Base-by-base conservation (phyloP, 352 stramenopile species). In the Pythium aristosporum region DNA sequence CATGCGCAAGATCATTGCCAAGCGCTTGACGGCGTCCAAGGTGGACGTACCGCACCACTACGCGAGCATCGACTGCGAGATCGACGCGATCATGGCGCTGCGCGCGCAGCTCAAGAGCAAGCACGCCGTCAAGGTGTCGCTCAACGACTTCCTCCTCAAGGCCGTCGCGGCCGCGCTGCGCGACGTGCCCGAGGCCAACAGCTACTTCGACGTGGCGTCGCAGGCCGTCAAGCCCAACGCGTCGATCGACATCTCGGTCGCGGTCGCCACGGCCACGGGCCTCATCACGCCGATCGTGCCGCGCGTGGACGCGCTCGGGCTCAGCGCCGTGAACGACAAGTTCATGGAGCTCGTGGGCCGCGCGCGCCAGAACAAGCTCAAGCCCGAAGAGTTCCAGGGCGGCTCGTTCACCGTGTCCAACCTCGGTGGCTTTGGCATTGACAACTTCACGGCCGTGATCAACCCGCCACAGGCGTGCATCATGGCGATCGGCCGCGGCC, bases 81-180 rank as follows among this genome's bases (percentile, higher is more conserved):
- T 99, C 61, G 97, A 97, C 76, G 72, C 34, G 61, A 85, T 97
- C 55, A 82, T 95, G 64, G 74, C 69, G 65, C 74, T 99, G 47
- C 94, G 98, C 56, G 97, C 98, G 75, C 58, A 89, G 56, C 81
- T 99, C 25, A 96, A 94, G 67, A 81, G 71, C 43, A 76, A 96
- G 50, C 95, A 98, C 70, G 93, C 96, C 65, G 85, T 98, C 52
- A 99, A 99, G 69, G 92, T 99, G 25, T 98, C 95, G 32, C 92
- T 99, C 43, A 99, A 99, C 81, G 97, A 99, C 77, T 93, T 99
- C 68, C 90, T 99, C 65, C 96, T 99, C 70, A 98, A 98, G 73
- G 94, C 94, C 34, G 94, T 94, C 37, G 97, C 97, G n/a, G 80
- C 99, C 36, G 94, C 97, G 23, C 83, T 99, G 54, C 82, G 97